Evolutionary conservation across 169 alveolate species (phyloP), one percentile per base, ranked within the genome.

Genomic region (Plasmodium sp.): DNA sequence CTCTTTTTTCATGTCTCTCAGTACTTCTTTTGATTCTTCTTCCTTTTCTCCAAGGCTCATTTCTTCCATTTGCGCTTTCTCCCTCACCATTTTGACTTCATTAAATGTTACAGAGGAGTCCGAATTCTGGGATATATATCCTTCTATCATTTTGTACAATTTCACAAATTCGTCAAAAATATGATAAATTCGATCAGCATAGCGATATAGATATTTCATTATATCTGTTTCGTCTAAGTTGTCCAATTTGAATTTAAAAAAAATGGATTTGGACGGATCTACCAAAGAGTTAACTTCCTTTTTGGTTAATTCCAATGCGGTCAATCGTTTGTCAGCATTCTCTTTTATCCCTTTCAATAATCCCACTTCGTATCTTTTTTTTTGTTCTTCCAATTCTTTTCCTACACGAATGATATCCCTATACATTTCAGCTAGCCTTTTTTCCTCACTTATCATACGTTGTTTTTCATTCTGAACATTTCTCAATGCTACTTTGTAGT

Each of bases 321-420:
- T 7, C 84, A 77, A 16, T 77, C 84, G 2, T 58, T 2, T n/a
- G 48, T 77, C 58, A 4, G 84, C 84, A 34, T 77, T 77, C 18
- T 77, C 84, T 45, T 34, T 77, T 31, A 77, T 77, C 51, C n/a
- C 48, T 77, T 7, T 77, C 58, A 77, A 39, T 58, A 77, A 77
- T 27, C 41, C 84, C 48, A 9, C 5, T 77, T 77, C 84, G 51
- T 77, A 77, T 9, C 27, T 45, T 39, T 77, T 77, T 77, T 77
- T 77, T 9, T 34, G 51, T 77, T 77, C 51, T 77, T 77, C 51
- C 27, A 77, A 77, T 34, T 77, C 84, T 10, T 77, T 7, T 77
- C 22, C 41, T 77, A 77, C 18, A 36, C 5, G 0, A 31, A 77
- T 39, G 18, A 27, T 10, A 77, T 36, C 58, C 41, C 27, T 7